Evolutionary conservation across 768 basidiomycete species (phyloP), one percentile per base, ranked within the genome.

Genomic region (Boletus tomentosulus): DNA sequence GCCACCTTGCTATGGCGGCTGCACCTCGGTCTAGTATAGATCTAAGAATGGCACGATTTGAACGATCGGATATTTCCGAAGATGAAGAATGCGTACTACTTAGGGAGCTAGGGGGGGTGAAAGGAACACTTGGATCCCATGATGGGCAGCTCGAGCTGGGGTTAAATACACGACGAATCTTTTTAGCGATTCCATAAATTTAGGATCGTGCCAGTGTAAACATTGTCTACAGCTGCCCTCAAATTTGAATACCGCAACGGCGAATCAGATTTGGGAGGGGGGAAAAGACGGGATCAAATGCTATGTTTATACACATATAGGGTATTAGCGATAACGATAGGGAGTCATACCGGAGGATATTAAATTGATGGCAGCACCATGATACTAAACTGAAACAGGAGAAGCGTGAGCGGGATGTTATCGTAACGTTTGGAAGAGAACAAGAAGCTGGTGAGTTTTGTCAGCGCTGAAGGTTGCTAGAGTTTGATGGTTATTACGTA

Each of bases 101-200:
- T 19, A 46, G 33, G 59, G 54, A 19, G 50, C 37, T 47, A 52
- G 19, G 27, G 45, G 19, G 34, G 41, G 34, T 6, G n/a, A 39
- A 48, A 31, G 46, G 15, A 47, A 47, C 5, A 13, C 27, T 46
- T 28, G 35, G 25, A 30, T 50, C 19, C 31, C 41, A 43, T 24
- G 43, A n/a, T 24, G 24, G 9, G 3, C 24, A 15, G 27, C 25
- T 19, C 6, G 16, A 25, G 15, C 37, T n/a, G 43, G 43, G 25
- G 43, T 25, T 43, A 13, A 9, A 19, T 38, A 25, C 13, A 8
- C 41, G 41, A 12, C 11, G 24, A 24, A 15, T 25, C 8, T 44
- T 15, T 28, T 19, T 19, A 42, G 41, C 22, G 24, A 42, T 22
- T 39, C 38, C n/a, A 4, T 10, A n/a, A 8, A 19, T 8, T 19